Conservation (phyloP, 768 basidiomycete species). For the Leccinum incarnatum region DNA sequence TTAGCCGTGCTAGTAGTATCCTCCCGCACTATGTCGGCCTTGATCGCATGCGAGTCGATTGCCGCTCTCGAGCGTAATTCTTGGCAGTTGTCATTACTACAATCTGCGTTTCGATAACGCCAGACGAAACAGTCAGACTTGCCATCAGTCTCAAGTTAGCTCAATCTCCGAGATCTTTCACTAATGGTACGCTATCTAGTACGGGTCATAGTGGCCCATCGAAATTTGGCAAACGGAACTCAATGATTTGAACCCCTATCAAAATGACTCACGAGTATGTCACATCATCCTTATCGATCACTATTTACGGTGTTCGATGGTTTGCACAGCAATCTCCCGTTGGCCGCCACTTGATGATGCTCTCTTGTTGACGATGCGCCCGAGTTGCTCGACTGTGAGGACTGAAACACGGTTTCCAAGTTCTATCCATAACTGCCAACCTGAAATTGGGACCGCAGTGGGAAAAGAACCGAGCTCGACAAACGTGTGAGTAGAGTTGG, state of each 20-base stretch:
- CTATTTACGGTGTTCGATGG: not conserved
- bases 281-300: conserved; percentile 2
- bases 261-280: not conserved
- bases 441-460: not conserved
- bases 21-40: conserved; percentile 5
- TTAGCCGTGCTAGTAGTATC: not conserved
- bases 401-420: conserved; percentile 6
- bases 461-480: conserved; percentile 11
- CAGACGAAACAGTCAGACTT: not conserved
- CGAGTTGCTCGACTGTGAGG: not conserved
- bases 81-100: not conserved
- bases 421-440: not conserved
- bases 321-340: not conserved
- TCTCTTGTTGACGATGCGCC: not conserved
- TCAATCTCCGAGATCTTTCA: not conserved
- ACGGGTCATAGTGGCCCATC: not conserved
- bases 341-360: not conserved
- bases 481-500: conserved; percentile 17
- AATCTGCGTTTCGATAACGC: not conserved
- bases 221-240: too few species aligned
- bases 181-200: not conserved
- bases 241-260: not conserved
- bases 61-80: not conserved
- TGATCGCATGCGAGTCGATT: not conserved
- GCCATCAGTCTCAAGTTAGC: not conserved